phyloP scores from a whole-genome alignment of 2,329 filamentous ascomycete genomes.

The Monilinia vaccinii-corymbosi region DNA sequence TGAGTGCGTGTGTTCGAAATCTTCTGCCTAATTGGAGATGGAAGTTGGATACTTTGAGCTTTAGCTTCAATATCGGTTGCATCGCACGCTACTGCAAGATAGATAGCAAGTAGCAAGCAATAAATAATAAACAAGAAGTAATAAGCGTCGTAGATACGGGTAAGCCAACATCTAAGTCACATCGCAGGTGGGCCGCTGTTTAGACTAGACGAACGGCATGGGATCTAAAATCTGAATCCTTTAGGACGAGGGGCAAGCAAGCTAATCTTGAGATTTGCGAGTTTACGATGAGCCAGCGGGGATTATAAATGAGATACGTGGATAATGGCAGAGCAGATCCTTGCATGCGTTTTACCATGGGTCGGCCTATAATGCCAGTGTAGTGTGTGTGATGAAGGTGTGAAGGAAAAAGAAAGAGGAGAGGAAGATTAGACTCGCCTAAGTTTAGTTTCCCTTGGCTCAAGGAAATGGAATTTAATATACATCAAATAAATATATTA shows the following conservation, averaged over 20 bases:
- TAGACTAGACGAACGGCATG: neutral
- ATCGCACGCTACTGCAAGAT: neutral
- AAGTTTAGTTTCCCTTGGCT: no score
- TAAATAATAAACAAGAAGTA: no score
- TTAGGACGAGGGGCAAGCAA: slow-evolving; percentile 2
- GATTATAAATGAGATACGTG: slow-evolving; percentile 1
- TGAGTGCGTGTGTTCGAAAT: neutral
- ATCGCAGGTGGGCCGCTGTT: neutral
- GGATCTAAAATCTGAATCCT: neutral
- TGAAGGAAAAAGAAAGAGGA: neutral
- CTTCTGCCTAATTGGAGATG: neutral
- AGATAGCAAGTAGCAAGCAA: neutral
- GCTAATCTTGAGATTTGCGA: slow-evolving; percentile 10
- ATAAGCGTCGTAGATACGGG: neutral
- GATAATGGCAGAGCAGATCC: slow-evolving; percentile 1
- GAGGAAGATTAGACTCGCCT: neutral
- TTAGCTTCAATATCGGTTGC: neutral
- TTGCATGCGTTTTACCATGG: slow-evolving; percentile 2
- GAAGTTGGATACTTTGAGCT: no score
- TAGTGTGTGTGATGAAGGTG: neutral
- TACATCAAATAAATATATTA: no score
- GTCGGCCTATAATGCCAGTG: neutral
- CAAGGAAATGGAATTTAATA: no score
- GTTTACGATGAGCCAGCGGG: slow-evolving; percentile 5
- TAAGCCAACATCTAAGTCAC: neutral